A percentile compares a stretch with the other conserved stretches of the same genome.
Evolutionary conservation across 441 rosid species (phyloP).

Genomic region (Aleurites moluccanus): DNA sequence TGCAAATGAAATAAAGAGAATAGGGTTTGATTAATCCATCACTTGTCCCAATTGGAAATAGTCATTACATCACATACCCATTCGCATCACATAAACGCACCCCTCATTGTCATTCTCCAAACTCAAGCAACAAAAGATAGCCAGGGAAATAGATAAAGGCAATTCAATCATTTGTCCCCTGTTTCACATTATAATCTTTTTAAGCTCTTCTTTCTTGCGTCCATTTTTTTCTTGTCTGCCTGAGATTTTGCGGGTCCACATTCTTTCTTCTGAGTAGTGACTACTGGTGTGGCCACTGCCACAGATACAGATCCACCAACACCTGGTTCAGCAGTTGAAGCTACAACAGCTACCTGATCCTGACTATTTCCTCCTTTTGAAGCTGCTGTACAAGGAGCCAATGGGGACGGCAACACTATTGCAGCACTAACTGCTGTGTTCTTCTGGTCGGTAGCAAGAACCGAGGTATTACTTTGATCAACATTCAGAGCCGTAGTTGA

Average conservation of each 20-base stretch:
- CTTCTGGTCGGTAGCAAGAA: conserved; percentile 38
- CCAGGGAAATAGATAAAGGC: conserved; percentile 11
- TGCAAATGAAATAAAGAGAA: too few relatives aligned
- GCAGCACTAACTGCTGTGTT: conserved; percentile 41
- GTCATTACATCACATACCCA: conserved; percentile 8
- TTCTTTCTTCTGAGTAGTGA: conserved; percentile 47
- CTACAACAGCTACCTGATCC: conserved; percentile 44
- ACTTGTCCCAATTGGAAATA: conserved; percentile 1
- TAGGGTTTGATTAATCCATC: not conserved
- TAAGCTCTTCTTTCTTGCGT: conserved; percentile 97
- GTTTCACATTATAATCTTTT: conserved; percentile 90
- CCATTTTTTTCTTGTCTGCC: conserved; percentile 91
- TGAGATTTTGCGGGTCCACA: conserved; percentile 57
- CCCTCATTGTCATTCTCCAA: not conserved
- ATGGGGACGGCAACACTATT: conserved; percentile 35
- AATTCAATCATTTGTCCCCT: too few relatives aligned
- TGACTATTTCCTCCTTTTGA: conserved; percentile 54
- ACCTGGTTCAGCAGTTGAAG: conserved; percentile 43
- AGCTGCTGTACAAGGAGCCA: conserved; percentile 45
- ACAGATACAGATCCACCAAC: conserved; percentile 40
- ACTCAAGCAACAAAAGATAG: conserved; percentile 3
- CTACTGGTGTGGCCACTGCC: conserved; percentile 20
- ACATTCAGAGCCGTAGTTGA: conserved; percentile 82
- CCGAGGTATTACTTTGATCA: conserved; percentile 56
- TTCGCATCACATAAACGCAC: conserved; percentile 7